phyloP scores from a whole-genome alignment of 257 asterid species.

The Paraleonurus japonicus region DNA sequence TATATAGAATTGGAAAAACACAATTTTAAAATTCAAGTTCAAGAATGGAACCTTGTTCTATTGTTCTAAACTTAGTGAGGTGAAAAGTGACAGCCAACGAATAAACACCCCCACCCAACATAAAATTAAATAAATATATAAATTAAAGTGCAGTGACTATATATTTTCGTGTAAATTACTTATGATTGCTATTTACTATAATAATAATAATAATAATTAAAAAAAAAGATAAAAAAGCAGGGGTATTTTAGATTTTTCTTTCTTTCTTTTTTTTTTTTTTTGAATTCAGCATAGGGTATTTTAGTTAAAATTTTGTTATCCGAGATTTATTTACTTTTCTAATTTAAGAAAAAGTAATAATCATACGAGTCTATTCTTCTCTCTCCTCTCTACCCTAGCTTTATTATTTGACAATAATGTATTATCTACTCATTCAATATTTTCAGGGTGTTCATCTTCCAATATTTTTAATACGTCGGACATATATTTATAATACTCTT shows the following conservation, averaged over 20 bases:
- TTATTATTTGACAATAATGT: too few relatives aligned
- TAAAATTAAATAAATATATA: background rate
- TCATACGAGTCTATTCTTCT: background rate
- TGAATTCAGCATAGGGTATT: too few relatives aligned
- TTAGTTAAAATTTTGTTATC: background rate
- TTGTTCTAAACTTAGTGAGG: background rate
- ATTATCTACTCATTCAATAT: background rate
- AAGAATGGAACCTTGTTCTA: constrained; percentile 19
- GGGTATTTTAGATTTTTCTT: too few relatives aligned
- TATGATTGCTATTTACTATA: too few relatives aligned
- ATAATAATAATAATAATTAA: too few relatives aligned
- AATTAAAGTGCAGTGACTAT: too few relatives aligned
- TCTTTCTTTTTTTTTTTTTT: too few relatives aligned
- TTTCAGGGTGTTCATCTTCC: background rate
- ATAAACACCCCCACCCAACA: constrained; percentile 13
- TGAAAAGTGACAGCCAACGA: background rate
- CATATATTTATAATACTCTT: background rate
- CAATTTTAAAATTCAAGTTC: background rate
- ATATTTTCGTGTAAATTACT: too few relatives aligned
- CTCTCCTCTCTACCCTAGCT: too few relatives aligned
- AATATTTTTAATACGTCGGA: background rate
- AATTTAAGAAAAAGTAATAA: too few relatives aligned
- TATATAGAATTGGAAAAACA: background rate
- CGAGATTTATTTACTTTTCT: too few relatives aligned
- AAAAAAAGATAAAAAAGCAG: too few relatives aligned